These are phyloP conservation scores for Ophiostoma quercus DNA, from an alignment of 2,329 filamentous ascomycete genomes.

Conservation along the genomic window DNA sequence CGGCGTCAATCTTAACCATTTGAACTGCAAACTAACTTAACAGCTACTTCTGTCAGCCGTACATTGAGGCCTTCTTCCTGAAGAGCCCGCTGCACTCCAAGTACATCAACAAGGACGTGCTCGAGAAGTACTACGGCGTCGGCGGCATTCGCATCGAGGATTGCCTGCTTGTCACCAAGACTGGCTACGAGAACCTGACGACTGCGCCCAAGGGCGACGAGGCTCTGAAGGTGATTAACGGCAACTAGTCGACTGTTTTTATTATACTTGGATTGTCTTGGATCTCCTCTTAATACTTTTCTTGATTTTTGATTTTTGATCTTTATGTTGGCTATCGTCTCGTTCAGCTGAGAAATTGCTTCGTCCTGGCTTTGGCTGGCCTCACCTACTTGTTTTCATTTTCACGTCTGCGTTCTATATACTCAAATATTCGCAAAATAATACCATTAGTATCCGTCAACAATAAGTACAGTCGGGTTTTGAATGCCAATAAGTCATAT, in stretches of 20 bases:
- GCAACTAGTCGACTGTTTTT: slow-evolving; percentile 17
- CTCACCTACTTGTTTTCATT: not conserved
- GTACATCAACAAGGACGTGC: slow-evolving; percentile 59
- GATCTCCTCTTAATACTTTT: not conserved
- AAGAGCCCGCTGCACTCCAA: slow-evolving; percentile 52
- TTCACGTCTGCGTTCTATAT: not conserved
- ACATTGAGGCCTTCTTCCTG: slow-evolving; percentile 65
- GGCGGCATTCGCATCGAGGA: slow-evolving; percentile 94
- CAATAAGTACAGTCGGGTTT: not conserved
- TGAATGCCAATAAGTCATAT: not conserved
- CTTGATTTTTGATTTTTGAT: not conserved
- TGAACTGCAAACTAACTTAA: not conserved
- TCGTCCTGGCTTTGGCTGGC: not conserved
- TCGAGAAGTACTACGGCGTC: slow-evolving; percentile 68
- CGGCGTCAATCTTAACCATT: slow-evolving; percentile 31
- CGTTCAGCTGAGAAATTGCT: not conserved
- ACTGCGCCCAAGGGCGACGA: slow-evolving; percentile 70
- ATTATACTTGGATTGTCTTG: not conserved
- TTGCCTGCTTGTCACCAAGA: slow-evolving; percentile 72
- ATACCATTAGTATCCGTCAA: not conserved
- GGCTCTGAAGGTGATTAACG: slow-evolving; percentile 57
- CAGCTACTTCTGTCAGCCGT: slow-evolving; percentile 70
- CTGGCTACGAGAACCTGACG: slow-evolving; percentile 79
- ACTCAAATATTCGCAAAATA: not conserved
- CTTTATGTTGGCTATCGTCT: not conserved